Conservation (phyloP, 371 early-diverging fungal genomes). For the Apophysomyces ossiformis region DNA sequence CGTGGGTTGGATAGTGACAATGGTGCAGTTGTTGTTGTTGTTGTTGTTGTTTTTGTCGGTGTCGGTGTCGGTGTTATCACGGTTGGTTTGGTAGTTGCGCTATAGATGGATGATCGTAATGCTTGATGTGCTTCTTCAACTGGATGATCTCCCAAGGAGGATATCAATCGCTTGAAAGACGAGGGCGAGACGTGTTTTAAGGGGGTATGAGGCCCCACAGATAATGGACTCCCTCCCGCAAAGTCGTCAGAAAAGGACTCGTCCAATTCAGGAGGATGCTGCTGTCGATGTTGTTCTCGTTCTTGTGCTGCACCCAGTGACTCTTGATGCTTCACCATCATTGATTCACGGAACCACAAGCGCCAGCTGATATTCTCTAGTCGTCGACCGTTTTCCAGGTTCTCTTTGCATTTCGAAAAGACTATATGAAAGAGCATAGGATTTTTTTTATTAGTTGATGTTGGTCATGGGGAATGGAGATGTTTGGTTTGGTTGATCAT, state of each 20-base stretch:
- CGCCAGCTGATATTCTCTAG: constrained; percentile 57
- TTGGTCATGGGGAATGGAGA: too few relatives aligned
- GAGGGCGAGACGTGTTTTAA: constrained; percentile 37
- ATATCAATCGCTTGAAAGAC: constrained; percentile 43
- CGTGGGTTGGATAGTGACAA: too few relatives aligned
- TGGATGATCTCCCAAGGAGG: constrained; percentile 23
- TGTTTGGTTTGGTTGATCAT: neutral
- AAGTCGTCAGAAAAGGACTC: constrained; percentile 13
- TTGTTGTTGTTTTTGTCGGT: neutral
- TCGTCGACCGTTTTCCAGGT: constrained; percentile 49
- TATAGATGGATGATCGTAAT: neutral
- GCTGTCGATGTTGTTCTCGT: too few relatives aligned
- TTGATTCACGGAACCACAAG: constrained; percentile 27
- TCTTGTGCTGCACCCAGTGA: neutral
- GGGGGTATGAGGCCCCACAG: constrained; percentile 19
- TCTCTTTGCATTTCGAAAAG: constrained; percentile 52
- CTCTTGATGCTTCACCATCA: constrained; percentile 18
- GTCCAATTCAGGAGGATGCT: constrained; percentile 6
- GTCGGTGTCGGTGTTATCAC: neutral
- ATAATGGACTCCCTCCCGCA: constrained; percentile 12
- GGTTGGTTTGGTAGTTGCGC: neutral
- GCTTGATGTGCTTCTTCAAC: constrained; percentile 5
- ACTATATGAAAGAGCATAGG: neutral
- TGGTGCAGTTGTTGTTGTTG: constrained; percentile 9
- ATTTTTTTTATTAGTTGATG: too few relatives aligned